Evolutionary conservation across 495 filamentous ascomycete genomes (phyloP).

Genomic region (Clohesyomyces aquaticus): DNA sequence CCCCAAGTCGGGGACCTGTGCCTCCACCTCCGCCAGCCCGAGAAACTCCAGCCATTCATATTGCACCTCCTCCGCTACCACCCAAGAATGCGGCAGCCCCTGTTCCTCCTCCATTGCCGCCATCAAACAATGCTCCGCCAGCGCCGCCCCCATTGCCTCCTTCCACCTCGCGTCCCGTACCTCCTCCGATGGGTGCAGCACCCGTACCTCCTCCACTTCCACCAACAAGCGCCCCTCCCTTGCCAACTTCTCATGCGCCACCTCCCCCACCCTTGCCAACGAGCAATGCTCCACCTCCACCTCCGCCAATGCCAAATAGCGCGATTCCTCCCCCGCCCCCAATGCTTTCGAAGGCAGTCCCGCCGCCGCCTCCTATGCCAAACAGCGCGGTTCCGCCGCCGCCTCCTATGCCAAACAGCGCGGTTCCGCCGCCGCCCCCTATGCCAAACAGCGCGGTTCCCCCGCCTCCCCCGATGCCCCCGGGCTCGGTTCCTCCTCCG

Average conservation of each 20-base stretch:
- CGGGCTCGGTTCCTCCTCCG: conserved; percentile 40
- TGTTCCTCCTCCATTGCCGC: conserved; percentile 35
- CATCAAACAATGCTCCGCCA: conserved; percentile 30
- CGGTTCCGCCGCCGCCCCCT: conserved; percentile 44
- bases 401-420: conserved; percentile 45
- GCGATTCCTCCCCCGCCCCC: conserved; percentile 41
- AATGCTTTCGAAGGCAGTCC: conserved; percentile 48
- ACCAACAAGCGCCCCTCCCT: conserved; percentile 44
- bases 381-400: conserved; percentile 45
- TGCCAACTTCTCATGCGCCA: conserved; percentile 41
- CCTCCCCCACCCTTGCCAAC: conserved; percentile 31
- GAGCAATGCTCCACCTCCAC: conserved; percentile 23
- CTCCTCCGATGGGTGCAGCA: conserved; percentile 65
- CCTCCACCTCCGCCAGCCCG: conserved; percentile 50
- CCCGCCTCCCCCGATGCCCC: conserved; percentile 50
- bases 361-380: conserved; percentile 40
- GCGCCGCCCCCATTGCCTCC: conserved; percentile 43
- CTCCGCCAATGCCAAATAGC: conserved; percentile 42
- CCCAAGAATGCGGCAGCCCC: conserved; percentile 65
- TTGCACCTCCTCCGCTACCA: conserved; percentile 64
- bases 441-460: conserved; percentile 33
- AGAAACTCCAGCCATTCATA: conserved; percentile 50
- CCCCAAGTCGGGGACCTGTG: conserved; percentile 67
- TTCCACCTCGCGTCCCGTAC: conserved; percentile 28
- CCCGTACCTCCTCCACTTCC: conserved; percentile 42